Conservation (phyloP, 163 green algal species). For the Prototheca cutis region DNA sequence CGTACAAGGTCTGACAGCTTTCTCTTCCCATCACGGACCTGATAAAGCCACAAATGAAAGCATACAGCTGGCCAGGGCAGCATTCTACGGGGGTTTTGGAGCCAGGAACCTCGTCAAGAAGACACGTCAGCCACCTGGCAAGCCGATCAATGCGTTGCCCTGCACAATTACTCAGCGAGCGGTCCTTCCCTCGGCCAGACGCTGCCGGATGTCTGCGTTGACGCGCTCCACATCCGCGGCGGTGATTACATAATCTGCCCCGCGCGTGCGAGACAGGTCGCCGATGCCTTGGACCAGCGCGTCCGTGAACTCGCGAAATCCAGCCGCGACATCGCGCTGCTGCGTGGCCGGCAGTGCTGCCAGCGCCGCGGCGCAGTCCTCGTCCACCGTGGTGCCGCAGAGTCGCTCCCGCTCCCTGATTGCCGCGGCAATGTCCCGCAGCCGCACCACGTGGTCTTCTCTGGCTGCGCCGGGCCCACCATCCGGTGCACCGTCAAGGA, state of each 20-base stretch:
- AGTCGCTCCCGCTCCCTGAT: slow-evolving; percentile 1
- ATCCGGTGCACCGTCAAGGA: too few species aligned
- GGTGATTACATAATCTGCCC: slow-evolving; percentile 1
- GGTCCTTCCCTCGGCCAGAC: neutral
- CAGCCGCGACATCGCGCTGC: slow-evolving; percentile 1
- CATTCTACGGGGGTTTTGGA: too few species aligned
- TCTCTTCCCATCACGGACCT: too few species aligned
- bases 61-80: too few species aligned
- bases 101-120: too few species aligned
- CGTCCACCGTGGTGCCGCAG: neutral
- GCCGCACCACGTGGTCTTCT: neutral
- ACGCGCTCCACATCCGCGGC: neutral
- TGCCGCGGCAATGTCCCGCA: slow-evolving; percentile 1
- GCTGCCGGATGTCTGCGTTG: neutral
- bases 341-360: neutral
- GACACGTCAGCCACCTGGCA: too few species aligned
- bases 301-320: slow-evolving; percentile 2
- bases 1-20: too few species aligned
- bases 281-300: neutral
- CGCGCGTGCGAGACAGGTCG: neutral
- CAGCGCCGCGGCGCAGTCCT: neutral
- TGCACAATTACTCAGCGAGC: too few species aligned
- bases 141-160: too few species aligned
- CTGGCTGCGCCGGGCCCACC: too few species aligned
- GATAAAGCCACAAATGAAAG: too few species aligned